phyloP scores from a whole-genome alignment of 2,329 filamentous ascomycete genomes.

The Fusarium sp. region DNA sequence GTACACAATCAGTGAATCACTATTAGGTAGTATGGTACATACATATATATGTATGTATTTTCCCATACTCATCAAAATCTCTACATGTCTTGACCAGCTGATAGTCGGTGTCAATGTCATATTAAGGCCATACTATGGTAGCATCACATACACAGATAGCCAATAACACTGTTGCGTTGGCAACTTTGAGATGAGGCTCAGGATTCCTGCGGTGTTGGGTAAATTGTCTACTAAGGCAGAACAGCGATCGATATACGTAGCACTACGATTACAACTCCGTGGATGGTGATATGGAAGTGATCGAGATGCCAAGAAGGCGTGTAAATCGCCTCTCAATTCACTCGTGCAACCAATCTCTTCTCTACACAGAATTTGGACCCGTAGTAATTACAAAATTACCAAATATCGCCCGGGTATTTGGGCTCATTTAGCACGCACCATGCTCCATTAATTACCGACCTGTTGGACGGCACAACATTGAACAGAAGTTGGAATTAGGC shows the following conservation, averaged over 20 bases:
- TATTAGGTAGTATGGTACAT: not conserved
- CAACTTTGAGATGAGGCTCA: not conserved
- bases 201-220: not conserved
- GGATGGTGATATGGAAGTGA: not conserved
- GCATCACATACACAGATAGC: not conserved
- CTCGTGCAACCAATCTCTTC: not conserved
- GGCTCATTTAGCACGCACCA: not conserved
- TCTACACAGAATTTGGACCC: not conserved
- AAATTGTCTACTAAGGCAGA: not conserved
- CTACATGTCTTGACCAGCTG: not conserved
- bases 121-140: not conserved
- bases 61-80: not conserved
- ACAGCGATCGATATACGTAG: not conserved
- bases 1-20: not conserved
- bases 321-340: not conserved
- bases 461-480: constrained; percentile 7
- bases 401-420: not conserved
- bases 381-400: not conserved
- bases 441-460: constrained; percentile 4
- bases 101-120: not conserved
- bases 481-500: not conserved
- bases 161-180: not conserved
- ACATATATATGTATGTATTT: not conserved
- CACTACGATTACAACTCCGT: not conserved
- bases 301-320: not conserved